Evolutionary conservation across 1,284 basidiomycete species (phyloP).

Genomic region (Caloboletus firmus): DNA sequence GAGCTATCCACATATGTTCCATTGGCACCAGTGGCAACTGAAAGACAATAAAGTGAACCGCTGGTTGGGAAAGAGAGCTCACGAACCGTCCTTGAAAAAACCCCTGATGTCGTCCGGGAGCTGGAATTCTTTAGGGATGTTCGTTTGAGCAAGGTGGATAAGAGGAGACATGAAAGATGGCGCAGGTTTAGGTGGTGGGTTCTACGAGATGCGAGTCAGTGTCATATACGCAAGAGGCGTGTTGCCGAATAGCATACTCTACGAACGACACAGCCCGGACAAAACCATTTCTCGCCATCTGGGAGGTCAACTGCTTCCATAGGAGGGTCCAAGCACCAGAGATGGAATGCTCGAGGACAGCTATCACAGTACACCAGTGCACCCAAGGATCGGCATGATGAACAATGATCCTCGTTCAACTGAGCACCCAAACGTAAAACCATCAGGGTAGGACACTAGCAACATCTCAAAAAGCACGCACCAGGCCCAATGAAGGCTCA

Average conservation of each 20-base stretch:
- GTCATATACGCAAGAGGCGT: constrained; percentile 6
- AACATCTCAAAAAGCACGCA: constrained; percentile 35
- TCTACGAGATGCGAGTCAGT: constrained; percentile 41
- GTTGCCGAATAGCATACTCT: constrained; percentile 50
- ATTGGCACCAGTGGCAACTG: constrained; percentile 71
- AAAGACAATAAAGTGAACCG: constrained; percentile 16
- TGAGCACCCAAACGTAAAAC: constrained; percentile 35
- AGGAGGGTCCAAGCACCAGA: constrained; percentile 95
- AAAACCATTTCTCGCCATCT: constrained; percentile 92
- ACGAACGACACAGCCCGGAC: constrained; percentile 70
- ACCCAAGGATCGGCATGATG: constrained; percentile 81
- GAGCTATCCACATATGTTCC: constrained; percentile 80
- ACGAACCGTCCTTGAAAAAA: constrained; percentile 83
- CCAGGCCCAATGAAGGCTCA: constrained; percentile 44
- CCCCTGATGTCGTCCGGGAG: constrained; percentile 86
- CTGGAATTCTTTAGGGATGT: constrained; percentile 81
- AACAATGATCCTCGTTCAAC: constrained; percentile 94
- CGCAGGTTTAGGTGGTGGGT: constrained; percentile 59
- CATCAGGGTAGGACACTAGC: constrained; percentile 15
- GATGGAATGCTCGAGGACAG: constrained; percentile 94
- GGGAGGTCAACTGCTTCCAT: constrained; percentile 84
- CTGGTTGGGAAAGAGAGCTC: constrained; percentile 8
- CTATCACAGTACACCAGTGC: constrained; percentile 94
- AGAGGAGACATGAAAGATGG: constrained; percentile 67
- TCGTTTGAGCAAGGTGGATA: constrained; percentile 61